Conservation (phyloP, 2,329 filamentous ascomycete genomes). For the Aspergillus fumigatus region DNA sequence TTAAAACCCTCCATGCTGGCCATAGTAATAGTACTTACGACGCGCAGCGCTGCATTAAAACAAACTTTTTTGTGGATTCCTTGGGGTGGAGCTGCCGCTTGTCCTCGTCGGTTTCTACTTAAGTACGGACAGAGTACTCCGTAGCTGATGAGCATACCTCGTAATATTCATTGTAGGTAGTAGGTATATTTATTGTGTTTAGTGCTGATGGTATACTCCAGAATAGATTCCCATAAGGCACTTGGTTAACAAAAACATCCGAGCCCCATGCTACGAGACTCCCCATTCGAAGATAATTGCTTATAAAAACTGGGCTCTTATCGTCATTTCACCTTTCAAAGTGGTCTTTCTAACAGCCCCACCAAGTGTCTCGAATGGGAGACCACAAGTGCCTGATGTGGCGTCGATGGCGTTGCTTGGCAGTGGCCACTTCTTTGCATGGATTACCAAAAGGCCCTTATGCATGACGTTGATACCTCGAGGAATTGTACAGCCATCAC, state of each 20-base stretch:
- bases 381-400: conserved; percentile 1
- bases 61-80: not conserved
- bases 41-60: not conserved
- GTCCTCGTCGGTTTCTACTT: not conserved
- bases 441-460: too few species aligned
- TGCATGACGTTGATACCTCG: not conserved
- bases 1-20: too few species aligned
- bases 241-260: not conserved
- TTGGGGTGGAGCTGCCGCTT: not conserved
- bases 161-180: too few species aligned
- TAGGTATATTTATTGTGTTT: too few species aligned
- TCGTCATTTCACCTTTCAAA: not conserved
- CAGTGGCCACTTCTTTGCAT: not conserved
- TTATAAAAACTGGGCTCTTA: not conserved
- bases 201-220: not conserved
- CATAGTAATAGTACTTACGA: too few species aligned
- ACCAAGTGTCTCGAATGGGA: not conserved
- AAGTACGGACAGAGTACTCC: too few species aligned
- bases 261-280: not conserved
- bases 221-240: not conserved
- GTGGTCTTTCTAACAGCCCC: too few species aligned
- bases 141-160: too few species aligned
- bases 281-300: not conserved
- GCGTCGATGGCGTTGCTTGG: conserved; percentile 9
- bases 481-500: not conserved